Percentiles rank a stretch among this genome's conserved stretches.
Evolutionary conservation across 106 monocot genomes (phyloP).

Genomic region (Apostasia shenzhenica): DNA sequence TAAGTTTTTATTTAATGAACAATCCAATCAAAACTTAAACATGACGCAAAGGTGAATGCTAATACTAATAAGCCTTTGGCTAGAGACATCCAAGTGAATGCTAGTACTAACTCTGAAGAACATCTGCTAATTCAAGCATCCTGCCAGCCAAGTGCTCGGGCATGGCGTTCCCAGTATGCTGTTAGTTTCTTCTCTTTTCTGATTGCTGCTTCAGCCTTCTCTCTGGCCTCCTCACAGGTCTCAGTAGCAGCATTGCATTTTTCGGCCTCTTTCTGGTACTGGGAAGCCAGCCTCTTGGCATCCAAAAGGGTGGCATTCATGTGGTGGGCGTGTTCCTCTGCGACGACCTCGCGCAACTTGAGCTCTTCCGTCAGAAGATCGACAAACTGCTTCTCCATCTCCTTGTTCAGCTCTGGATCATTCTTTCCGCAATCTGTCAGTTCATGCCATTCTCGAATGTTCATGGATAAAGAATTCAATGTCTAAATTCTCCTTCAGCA

Average conservation of each 20-base stretch:
- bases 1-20: too few relatives aligned
- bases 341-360: constrained; percentile 61
- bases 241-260: constrained; percentile 86
- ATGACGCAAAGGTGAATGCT: too few relatives aligned
- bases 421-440: constrained; percentile 72
- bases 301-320: constrained; percentile 69
- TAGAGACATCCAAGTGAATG: not conserved
- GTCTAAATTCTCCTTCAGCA: too few relatives aligned
- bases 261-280: constrained; percentile 80
- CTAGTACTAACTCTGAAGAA: not conserved
- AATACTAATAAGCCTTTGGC: not conserved
- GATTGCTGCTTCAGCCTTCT: constrained; percentile 48
- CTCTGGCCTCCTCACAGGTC: constrained; percentile 80
- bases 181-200: constrained; percentile 65
- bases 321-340: constrained; percentile 52
- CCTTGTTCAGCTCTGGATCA: constrained; percentile 75
- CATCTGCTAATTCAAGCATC: constrained; percentile 3
- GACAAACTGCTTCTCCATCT: constrained; percentile 74
- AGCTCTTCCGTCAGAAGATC: constrained; percentile 80
- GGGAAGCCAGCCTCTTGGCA: constrained; percentile 64
- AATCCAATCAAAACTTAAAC: too few relatives aligned
- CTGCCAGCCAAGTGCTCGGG: constrained; percentile 71
- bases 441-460: not conserved
- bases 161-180: constrained; percentile 56
- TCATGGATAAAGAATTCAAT: not conserved